phyloP scores from a whole-genome alignment of 176 grass and related monocot genomes.

The Tillandsia fasciculata region DNA sequence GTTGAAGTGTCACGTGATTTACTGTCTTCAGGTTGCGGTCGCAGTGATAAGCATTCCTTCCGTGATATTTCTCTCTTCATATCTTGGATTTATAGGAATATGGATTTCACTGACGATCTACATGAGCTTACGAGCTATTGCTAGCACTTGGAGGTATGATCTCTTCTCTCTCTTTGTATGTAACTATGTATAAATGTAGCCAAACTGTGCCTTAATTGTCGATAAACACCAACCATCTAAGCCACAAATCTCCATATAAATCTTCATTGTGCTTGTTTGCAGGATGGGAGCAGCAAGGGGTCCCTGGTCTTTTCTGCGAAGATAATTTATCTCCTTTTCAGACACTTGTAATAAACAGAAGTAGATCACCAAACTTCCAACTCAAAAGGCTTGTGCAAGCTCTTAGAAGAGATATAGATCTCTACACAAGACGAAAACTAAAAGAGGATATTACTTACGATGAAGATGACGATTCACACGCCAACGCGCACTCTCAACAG shows the following conservation, averaged over 20 bases:
- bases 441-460: too few species aligned
- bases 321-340: neutral
- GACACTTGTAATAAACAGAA: neutral
- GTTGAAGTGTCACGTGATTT: neutral
- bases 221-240: neutral
- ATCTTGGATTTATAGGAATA: conserved; percentile 80
- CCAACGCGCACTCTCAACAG: too few species aligned
- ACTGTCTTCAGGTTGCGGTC: conserved; percentile 59
- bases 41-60: conserved; percentile 62
- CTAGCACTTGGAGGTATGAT: conserved; percentile 83
- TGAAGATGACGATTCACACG: too few species aligned
- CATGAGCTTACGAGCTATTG: conserved; percentile 82
- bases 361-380: neutral
- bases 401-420: too few species aligned
- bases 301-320: neutral
- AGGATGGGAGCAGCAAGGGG: conserved; percentile 4
- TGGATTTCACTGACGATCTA: conserved; percentile 96
- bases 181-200: neutral
- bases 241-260: neutral
- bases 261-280: neutral
- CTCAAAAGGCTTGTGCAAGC: too few species aligned
- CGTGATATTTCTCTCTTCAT: conserved; percentile 55
- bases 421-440: too few species aligned
- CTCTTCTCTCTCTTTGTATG: neutral
- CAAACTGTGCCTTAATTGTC: neutral